These are phyloP conservation scores for Fraxinus platypoda DNA, from an alignment of 305 asterid species.

Conservation along the genomic window DNA sequence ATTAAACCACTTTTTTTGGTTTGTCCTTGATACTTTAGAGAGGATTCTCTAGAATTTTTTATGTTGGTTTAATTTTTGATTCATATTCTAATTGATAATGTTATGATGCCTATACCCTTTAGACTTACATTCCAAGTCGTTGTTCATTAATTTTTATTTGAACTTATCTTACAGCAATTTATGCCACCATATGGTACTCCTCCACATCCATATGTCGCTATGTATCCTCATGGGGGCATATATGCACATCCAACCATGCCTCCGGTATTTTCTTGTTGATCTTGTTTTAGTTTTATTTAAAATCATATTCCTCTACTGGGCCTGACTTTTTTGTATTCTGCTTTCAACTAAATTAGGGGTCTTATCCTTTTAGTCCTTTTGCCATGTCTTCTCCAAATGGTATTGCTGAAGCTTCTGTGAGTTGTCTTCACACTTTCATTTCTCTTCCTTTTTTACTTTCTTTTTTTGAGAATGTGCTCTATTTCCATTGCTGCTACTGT, in stretches of 20 bases:
- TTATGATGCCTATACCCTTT: not conserved
- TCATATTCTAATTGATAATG: slow-evolving; percentile 1
- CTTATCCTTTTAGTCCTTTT: slow-evolving; percentile 92
- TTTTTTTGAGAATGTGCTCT: not conserved
- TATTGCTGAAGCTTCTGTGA: slow-evolving; percentile 74
- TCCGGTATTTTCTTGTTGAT: slow-evolving; percentile 50
- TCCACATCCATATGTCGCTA: slow-evolving; percentile 92
- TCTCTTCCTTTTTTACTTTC: not conserved
- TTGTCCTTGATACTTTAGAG: not conserved
- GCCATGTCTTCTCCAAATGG: slow-evolving; percentile 89
- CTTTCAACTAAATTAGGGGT: slow-evolving; percentile 52
- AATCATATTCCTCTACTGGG: slow-evolving; percentile 7
- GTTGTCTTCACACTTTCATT: slow-evolving; percentile 34
- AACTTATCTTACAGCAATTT: slow-evolving; percentile 55
- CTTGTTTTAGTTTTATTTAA: slow-evolving; percentile 10
- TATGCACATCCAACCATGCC: slow-evolving; percentile 93
- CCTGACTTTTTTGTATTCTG: slow-evolving; percentile 22
- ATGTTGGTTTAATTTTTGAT: not conserved
- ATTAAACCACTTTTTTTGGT: not conserved
- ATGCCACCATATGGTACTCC: slow-evolving; percentile 93
- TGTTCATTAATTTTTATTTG: slow-evolving; percentile 1
- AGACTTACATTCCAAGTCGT: not conserved
- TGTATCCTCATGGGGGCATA: slow-evolving; percentile 93
- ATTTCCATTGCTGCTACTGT: slow-evolving; percentile 20
- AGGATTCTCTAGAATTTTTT: not conserved